Evolutionary conservation across 441 rosid genomes (phyloP).

Genomic region (Breynia disticha): DNA sequence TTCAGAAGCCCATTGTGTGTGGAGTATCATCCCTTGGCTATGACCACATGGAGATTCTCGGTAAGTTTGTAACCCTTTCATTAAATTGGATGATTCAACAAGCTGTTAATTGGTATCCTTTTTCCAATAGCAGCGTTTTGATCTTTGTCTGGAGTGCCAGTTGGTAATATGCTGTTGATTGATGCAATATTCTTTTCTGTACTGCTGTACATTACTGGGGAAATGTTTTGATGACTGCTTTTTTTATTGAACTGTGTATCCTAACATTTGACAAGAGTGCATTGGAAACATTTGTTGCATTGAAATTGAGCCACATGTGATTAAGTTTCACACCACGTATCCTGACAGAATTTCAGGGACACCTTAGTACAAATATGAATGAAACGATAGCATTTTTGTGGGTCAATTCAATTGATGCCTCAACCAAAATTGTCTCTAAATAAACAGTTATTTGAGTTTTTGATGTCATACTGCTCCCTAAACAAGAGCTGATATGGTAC

Average conservation of each 20-base stretch:
- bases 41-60: conserved; percentile 99
- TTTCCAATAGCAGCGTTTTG: too few species aligned
- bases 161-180: not conserved
- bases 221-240: too few species aligned
- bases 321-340: too few species aligned
- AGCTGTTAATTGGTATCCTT: too few species aligned
- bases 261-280: too few species aligned
- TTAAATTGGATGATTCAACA: conserved; percentile 6
- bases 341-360: too few species aligned
- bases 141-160: conserved; percentile 4
- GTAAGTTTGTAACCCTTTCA: conserved; percentile 43
- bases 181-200: not conserved
- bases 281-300: too few species aligned
- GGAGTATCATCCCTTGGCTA: conserved; percentile 90
- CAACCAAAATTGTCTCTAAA: not conserved
- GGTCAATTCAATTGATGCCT: not conserved
- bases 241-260: too few species aligned
- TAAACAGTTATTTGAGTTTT: not conserved
- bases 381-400: too few species aligned
- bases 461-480: not conserved
- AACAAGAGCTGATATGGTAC: not conserved
- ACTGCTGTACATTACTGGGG: too few species aligned
- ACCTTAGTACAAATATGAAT: too few species aligned
- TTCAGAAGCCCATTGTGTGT: conserved; percentile 75
- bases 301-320: too few species aligned